A percentile compares a stretch with the other conserved stretches of the same genome.
phyloP scores from a whole-genome alignment of 2,329 filamentous ascomycete species.

The Bipolaris zeicola region DNA sequence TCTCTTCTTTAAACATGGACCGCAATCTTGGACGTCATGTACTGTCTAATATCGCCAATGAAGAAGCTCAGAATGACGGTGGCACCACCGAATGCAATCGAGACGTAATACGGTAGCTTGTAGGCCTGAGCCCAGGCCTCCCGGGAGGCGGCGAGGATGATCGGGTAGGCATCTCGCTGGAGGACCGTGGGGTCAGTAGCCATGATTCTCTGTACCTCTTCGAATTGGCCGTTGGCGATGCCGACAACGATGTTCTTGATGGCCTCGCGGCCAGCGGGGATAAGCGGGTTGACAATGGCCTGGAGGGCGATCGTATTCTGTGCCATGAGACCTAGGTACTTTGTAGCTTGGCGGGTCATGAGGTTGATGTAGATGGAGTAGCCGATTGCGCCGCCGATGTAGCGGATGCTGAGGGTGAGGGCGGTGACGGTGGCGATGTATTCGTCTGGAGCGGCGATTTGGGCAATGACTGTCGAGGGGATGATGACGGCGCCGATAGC shows the following conservation, averaged over 20 bases:
- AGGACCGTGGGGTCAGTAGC: slow-evolving; percentile 54
- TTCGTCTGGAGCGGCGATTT: slow-evolving; percentile 72
- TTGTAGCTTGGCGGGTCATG: slow-evolving; percentile 35
- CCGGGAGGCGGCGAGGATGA: slow-evolving; percentile 61
- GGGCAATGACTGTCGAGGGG: slow-evolving; percentile 69
- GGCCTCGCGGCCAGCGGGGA: slow-evolving; percentile 53
- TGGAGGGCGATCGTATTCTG: slow-evolving; percentile 55
- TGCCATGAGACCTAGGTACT: slow-evolving; percentile 28
- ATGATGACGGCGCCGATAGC: slow-evolving; percentile 72
- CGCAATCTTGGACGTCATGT: slow-evolving; percentile 28
- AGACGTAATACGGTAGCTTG: slow-evolving; percentile 65
- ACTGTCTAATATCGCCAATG: slow-evolving; percentile 60
- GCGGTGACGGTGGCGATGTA: slow-evolving; percentile 72
- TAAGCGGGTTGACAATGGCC: slow-evolving; percentile 51
- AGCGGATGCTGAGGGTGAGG: slow-evolving; percentile 70
- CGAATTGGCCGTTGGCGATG: slow-evolving; percentile 43
- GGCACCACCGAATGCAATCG: slow-evolving; percentile 65
- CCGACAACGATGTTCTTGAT: slow-evolving; percentile 54
- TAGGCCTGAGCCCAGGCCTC: slow-evolving; percentile 64
- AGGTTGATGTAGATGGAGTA: slow-evolving; percentile 58
- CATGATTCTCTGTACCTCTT: slow-evolving; percentile 53
- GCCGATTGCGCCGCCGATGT: slow-evolving; percentile 69
- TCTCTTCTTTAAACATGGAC: slow-evolving; percentile 7
- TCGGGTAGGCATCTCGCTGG: slow-evolving; percentile 42
- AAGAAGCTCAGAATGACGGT: slow-evolving; percentile 64